Evolutionary conservation across 108 stramenopile genomes (phyloP), one percentile per base, ranked within the genome.

Genomic region (Cyclotella kingstonii): DNA sequence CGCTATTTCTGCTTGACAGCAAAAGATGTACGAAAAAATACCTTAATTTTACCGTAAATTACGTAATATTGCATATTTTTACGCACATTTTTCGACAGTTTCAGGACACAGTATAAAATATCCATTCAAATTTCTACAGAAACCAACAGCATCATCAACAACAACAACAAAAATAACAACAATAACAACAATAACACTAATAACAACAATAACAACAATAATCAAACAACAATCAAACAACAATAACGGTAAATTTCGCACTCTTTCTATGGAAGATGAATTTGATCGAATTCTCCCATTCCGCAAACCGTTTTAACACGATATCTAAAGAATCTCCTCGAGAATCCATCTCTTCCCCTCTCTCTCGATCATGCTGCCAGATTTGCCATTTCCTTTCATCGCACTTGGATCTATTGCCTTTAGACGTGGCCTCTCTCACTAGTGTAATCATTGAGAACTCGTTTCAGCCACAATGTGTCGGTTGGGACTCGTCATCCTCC

Each of bases 371-470:
- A 31, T 9, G 70, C 71, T n/a, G 76, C 76, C 18, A 40, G 53
- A 60, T 49, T 77, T 22, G 70, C 76, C 49, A 68, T 77, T 48
- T 59, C 58, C 0, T 66, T 77, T 38, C 76, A 77, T 60, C 70
- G 76, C 7, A 55, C 48, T 30, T 68, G 65, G 71, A 40, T 77
- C 6, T 66, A 60, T 31, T 73, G 61, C 31, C 49, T 77, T 0
- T 68, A 58, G 57, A 68, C 66, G 23, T 12, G 68, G 41, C 76
- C 76, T 12, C 19, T 59, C 11, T 66, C 70, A 2, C 33, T 58
- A 23, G 23, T 71, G 26, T 48, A 48, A 28, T 38, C 35, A n/a
- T 18, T 70, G 4, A n/a, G n/a, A n/a, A n/a, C n/a, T 31, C 68
- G 12, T 33, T 18, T 35, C 27, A 44, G 8, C 74, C 74, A 58